Evolutionary conservation across 345 rosid species (phyloP), one percentile per base, ranked within the genome.

Genomic region (Hypericum perforatum): DNA sequence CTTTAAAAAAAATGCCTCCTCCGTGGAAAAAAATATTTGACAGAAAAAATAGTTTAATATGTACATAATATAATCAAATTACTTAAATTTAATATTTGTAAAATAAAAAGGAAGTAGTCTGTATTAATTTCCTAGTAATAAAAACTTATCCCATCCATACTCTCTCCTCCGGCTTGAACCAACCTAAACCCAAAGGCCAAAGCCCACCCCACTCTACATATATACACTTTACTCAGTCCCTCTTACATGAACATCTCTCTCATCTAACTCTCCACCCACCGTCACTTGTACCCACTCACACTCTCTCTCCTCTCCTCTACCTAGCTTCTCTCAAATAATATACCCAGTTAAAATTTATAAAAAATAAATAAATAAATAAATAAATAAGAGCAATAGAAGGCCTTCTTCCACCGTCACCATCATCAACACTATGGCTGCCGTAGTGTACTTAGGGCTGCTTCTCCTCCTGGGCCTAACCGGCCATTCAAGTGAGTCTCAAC

Each of bases 341-440:
- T 5, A 0, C 39, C 9, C 0, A 8, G 14, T 41, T 45, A 43
- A 42, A 16, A 5, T 37, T 52, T 16, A 29, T 15, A 47, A 52
- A 60, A 61, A 58, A 58, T 59, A 68, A n/a, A n/a, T n/a, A n/a
- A n/a, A n/a, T n/a, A n/a, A n/a, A n/a, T n/a, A n/a, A n/a, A n/a
- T n/a, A n/a, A n/a, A n/a, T n/a, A n/a, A n/a, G n/a, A n/a, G n/a
- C n/a, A n/a, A n/a, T n/a, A n/a, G n/a, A n/a, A n/a, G n/a, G n/a
- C n/a, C n/a, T n/a, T n/a, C n/a, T n/a, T n/a, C n/a, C n/a, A n/a
- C n/a, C n/a, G n/a, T n/a, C n/a, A n/a, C n/a, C n/a, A n/a, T n/a
- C n/a, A n/a, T n/a, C n/a, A n/a, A n/a, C n/a, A n/a, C n/a, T n/a
- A 90, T 90, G 97, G 76, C 82, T 56, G 45, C 62, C 63, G 59